Conservation (phyloP, 2,329 filamentous ascomycete genomes). For the Sporothrix brasiliensis region DNA sequence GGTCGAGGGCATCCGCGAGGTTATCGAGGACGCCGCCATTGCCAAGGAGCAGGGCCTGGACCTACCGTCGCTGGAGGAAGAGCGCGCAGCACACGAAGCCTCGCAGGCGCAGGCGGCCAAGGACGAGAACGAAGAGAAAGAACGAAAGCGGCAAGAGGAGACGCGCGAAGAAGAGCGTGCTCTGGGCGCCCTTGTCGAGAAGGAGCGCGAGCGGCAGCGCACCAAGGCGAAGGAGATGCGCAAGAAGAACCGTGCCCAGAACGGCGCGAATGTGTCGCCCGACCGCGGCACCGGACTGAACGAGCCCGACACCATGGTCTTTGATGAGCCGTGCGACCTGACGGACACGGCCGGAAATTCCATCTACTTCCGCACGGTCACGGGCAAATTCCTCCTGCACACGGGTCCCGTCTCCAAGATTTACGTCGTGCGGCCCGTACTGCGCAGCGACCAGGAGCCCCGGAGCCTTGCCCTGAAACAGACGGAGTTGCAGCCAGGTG, state of each 20-base stretch:
- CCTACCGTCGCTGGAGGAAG: conserved; percentile 84
- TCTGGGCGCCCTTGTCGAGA: conserved; percentile 70
- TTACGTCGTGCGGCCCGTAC: conserved; percentile 71
- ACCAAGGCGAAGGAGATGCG: conserved; percentile 66
- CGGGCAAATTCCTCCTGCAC: conserved; percentile 67
- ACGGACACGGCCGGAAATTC: conserved; percentile 65
- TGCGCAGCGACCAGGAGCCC: conserved; percentile 57
- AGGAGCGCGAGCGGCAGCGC: conserved; percentile 69
- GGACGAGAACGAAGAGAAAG: conserved; percentile 58
- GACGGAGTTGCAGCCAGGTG: conserved; percentile 60
- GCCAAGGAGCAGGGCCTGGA: conserved; percentile 74
- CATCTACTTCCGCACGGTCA: conserved; percentile 70
- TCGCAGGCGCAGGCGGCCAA: conserved; percentile 55
- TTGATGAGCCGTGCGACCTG: conserved; percentile 68
- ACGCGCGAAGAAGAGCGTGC: conserved; percentile 69
- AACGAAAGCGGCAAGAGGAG: conserved; percentile 58
- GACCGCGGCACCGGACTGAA: conserved; percentile 42
- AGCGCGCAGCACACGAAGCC: conserved; percentile 80
- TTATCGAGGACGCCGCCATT: conserved; percentile 83
- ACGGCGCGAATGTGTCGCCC: conserved; percentile 48
- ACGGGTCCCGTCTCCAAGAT: conserved; percentile 68
- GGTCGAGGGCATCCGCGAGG: conserved; percentile 69
- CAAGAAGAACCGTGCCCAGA: conserved; percentile 58
- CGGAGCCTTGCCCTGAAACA: conserved; percentile 76
- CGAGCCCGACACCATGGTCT: conserved; percentile 52